Conservation (phyloP, 306 rosid genomes). For the Vachellia collinsii region DNA sequence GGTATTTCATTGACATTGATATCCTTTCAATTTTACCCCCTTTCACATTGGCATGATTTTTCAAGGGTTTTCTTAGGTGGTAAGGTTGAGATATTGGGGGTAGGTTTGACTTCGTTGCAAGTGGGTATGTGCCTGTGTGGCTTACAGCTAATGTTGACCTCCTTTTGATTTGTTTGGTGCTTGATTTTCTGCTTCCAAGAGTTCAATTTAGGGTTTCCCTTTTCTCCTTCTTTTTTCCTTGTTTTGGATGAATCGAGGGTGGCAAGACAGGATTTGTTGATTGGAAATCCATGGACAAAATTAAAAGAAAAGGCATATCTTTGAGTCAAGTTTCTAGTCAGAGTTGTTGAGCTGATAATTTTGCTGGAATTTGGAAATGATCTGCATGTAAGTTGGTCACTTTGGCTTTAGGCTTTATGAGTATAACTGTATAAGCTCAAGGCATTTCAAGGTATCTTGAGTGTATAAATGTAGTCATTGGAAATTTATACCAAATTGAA, state of each 20-base stretch:
- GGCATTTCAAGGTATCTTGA: background rate
- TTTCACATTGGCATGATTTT: background rate
- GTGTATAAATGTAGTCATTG: background rate
- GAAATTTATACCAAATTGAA: conserved; percentile 5
- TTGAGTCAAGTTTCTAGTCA: background rate
- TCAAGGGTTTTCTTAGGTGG: conserved; percentile 1
- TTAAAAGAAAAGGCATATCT: background rate
- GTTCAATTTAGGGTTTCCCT: conserved; percentile 31
- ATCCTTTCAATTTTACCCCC: background rate
- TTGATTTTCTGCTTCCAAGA: conserved; percentile 2
- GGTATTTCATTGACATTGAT: conserved; percentile 46
- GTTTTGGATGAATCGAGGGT: conserved; percentile 5
- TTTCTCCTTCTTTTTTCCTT: background rate
- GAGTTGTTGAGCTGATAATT: conserved; percentile 1
- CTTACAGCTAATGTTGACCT: background rate
- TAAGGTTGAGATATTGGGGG: background rate
- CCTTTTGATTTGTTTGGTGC: background rate
- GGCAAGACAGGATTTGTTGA: conserved; percentile 2
- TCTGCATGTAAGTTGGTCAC: background rate
- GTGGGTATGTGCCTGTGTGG: background rate
- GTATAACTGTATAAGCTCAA: background rate
- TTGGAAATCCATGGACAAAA: background rate
- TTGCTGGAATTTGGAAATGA: background rate
- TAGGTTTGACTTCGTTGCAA: conserved; percentile 1
- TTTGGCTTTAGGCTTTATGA: background rate